Evolutionary conservation across 169 alveolate species (phyloP).

Genomic region (Cryptosporidium meleagridis): DNA sequence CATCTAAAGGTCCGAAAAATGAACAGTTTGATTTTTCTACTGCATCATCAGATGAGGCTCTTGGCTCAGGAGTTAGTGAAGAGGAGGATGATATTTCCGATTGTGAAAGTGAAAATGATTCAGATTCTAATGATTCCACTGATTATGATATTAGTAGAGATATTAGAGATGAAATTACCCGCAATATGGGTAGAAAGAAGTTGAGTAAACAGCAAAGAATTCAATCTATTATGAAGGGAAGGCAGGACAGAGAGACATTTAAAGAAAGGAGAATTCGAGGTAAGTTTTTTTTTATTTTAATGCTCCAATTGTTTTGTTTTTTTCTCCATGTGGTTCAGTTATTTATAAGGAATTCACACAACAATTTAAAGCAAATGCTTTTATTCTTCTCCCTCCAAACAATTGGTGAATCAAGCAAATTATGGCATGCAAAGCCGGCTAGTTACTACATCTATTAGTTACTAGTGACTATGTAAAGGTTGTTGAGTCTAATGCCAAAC

Average conservation of each 20-base stretch:
- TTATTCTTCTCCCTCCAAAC: not conserved
- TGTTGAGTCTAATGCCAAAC: conserved; percentile 75
- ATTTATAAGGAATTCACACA: not conserved
- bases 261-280: conserved; percentile 61
- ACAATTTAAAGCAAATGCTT: too few relatives aligned
- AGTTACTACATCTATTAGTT: conserved; percentile 20
- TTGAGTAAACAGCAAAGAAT: conserved; percentile 44
- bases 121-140: conserved; percentile 8
- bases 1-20: conserved; percentile 9
- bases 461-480: conserved; percentile 64
- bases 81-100: not conserved
- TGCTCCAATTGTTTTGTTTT: not conserved
- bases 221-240: conserved; percentile 37
- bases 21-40: not conserved
- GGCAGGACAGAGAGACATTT: conserved; percentile 57
- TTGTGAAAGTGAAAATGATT: not conserved
- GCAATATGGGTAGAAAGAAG: conserved; percentile 6
- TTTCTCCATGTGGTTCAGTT: too few relatives aligned
- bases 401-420: not conserved
- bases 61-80: not conserved
- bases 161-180: conserved; percentile 12
- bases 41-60: conserved; percentile 3
- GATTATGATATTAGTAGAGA: conserved; percentile 12
- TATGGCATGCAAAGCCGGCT: conserved; percentile 76
- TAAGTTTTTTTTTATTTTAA: not conserved